Conservation (phyloP, 148 eudicot genomes). For the Amaranthus cruentus region DNA sequence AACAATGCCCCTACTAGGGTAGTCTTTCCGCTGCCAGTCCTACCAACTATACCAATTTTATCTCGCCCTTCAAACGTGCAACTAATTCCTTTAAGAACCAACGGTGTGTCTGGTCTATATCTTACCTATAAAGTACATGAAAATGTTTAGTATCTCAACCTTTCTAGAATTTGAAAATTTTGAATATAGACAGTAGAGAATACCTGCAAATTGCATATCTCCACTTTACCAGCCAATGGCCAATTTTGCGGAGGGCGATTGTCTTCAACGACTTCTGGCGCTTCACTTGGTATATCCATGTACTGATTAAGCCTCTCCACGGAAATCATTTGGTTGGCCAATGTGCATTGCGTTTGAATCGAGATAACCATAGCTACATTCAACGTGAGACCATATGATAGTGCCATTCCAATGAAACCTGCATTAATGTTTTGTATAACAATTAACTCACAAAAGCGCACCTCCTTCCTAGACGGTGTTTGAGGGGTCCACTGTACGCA, state of each 20-base stretch:
- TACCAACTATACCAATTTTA: not conserved
- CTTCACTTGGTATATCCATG: conserved; percentile 82
- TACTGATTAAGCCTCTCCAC: conserved; percentile 85
- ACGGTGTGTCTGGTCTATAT: not conserved
- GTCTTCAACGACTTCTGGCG: conserved; percentile 64
- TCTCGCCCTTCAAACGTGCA: not conserved
- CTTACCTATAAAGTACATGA: not conserved
- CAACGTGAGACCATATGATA: conserved; percentile 82
- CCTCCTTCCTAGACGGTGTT: too few species aligned
- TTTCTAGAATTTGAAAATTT: not conserved
- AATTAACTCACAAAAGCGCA: too few species aligned
- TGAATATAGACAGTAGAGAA: not conserved
- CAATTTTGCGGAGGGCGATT: conserved; percentile 62
- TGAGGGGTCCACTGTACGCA: too few species aligned
- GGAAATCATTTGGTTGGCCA: conserved; percentile 20
- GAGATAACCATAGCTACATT: conserved; percentile 58
- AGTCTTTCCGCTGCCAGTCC: not conserved
- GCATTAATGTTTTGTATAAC: conserved; percentile 16
- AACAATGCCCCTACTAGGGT: not conserved
- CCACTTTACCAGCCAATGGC: conserved; percentile 32
- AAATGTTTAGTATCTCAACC: not conserved
- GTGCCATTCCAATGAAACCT: conserved; percentile 90
- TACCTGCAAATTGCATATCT: not conserved
- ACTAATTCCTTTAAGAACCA: not conserved
- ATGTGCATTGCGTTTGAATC: conserved; percentile 64